Evolutionary conservation across 345 rosid genomes (phyloP).

Genomic region (Xanthoceras sorbifolium): DNA sequence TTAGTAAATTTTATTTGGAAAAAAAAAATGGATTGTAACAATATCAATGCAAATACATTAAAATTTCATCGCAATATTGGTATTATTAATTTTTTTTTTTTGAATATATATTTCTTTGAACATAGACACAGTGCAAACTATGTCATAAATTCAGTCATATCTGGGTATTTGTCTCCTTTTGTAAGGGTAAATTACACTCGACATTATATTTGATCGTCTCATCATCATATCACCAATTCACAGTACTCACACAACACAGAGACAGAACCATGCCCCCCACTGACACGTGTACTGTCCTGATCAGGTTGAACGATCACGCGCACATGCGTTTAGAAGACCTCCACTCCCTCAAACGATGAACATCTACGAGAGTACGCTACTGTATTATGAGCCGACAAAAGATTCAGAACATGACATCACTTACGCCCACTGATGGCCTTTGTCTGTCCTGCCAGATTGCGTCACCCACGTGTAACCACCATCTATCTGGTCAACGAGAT

Average conservation of each 20-base stretch:
- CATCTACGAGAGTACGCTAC: neutral
- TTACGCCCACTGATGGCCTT: conserved; percentile 6
- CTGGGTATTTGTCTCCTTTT: too few species aligned
- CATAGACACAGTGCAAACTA: too few species aligned
- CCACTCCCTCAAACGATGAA: neutral
- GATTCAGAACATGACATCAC: conserved; percentile 40
- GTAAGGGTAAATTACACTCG: neutral
- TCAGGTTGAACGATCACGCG: neutral
- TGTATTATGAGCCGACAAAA: conserved; percentile 33
- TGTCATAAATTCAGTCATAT: too few species aligned
- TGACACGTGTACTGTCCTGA: neutral
- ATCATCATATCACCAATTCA: neutral
- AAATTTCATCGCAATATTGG: too few species aligned
- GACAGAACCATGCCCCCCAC: neutral
- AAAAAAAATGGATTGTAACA: too few species aligned
- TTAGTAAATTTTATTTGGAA: too few species aligned
- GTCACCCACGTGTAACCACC: conserved; percentile 26
- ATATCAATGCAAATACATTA: too few species aligned
- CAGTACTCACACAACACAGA: neutral
- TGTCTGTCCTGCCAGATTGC: conserved; percentile 2
- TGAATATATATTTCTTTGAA: too few species aligned
- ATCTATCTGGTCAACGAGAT: conserved; percentile 8
- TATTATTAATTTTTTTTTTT: too few species aligned
- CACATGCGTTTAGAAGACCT: neutral
- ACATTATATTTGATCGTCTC: neutral